Evolutionary conservation across 179 eudicot genomes (phyloP), one percentile per base, ranked within the genome.

Genomic region (Beta lomatogona): DNA sequence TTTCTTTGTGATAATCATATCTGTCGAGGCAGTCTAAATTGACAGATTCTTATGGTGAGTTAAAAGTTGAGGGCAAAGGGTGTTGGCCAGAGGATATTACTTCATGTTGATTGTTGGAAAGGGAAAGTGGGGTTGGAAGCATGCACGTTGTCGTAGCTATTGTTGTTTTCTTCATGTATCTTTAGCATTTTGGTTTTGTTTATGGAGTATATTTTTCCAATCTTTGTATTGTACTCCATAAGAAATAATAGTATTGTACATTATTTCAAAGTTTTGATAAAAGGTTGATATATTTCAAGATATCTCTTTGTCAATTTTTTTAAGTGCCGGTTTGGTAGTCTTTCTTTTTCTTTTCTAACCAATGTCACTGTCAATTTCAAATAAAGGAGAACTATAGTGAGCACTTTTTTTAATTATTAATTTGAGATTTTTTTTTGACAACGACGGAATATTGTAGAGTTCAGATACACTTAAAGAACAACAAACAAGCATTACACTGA

Each of bases 101-200:
- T 36, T 45, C 21, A 41, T 15, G 50, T 44, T 68, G 72, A 15
- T 15, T 80, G 77, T 80, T 59, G 58, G 71, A 73, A 80, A 31
- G 45, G 68, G 63, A 41, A 79, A 50, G 77, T 73, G 71, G 71
- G 77, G 71, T 70, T 72, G 71, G 71, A 45, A 44, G 21, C 72
- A 70, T 77, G 81, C 75, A 69, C 54, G 76, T 77, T 50, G 71
- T 82, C 73, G 76, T 70, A 58, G 61, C 71, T 41, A 44, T 44
- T 68, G 46, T 68, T 68, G 52, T 68, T 41, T 0, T 68, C 73
- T 68, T 41, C 50, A 9, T 68, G 73, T 68, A 68, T 68, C 28
- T 10, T 65, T 65, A 65, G 69, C 69, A 4, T 65, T 65, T 65
- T 65, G 69, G 15, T 65, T 65, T 65, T 65, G 3, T 48, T 48